Evolutionary conservation across 345 rosid genomes (phyloP).

Genomic region (Raphanus raphanistrum): DNA sequence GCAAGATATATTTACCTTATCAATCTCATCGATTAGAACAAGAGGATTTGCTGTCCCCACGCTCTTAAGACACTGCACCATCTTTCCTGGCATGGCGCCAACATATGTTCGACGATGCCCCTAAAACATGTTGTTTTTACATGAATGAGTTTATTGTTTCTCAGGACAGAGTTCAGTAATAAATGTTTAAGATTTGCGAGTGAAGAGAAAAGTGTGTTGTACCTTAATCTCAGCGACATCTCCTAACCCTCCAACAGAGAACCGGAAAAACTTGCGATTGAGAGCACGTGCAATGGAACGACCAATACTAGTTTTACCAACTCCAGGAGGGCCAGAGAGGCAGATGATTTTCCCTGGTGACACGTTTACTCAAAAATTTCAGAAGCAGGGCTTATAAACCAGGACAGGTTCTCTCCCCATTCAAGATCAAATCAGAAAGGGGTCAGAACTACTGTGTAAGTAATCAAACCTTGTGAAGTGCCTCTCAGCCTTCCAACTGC

Average conservation of each 20-base stretch:
- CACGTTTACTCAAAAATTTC: slow-evolving; percentile 25
- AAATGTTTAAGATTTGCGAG: background rate
- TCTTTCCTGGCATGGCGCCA: slow-evolving; percentile 99
- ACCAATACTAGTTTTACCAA: slow-evolving; percentile 99
- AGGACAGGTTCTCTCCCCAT: background rate
- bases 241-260: slow-evolving; percentile 96
- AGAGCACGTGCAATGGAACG: slow-evolving; percentile 97
- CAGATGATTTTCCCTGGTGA: slow-evolving; percentile 93
- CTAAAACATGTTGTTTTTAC: slow-evolving; percentile 44
- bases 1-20: slow-evolving; percentile 60
- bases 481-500: slow-evolving; percentile 99
- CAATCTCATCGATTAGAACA: slow-evolving; percentile 97
- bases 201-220: slow-evolving; percentile 10
- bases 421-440: slow-evolving; percentile 24
- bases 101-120: slow-evolving; percentile 99
- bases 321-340: slow-evolving; percentile 99
- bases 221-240: slow-evolving; percentile 99
- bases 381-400: slow-evolving; percentile 14
- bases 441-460: slow-evolving; percentile 9
- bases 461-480: slow-evolving; percentile 76
- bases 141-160: slow-evolving; percentile 12
- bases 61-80: slow-evolving; percentile 98
- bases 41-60: slow-evolving; percentile 99
- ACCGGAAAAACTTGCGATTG: slow-evolving; percentile 89
- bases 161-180: background rate